Evolutionary conservation across 148 eudicot genomes (phyloP).

Genomic region (Drosera capensis): DNA sequence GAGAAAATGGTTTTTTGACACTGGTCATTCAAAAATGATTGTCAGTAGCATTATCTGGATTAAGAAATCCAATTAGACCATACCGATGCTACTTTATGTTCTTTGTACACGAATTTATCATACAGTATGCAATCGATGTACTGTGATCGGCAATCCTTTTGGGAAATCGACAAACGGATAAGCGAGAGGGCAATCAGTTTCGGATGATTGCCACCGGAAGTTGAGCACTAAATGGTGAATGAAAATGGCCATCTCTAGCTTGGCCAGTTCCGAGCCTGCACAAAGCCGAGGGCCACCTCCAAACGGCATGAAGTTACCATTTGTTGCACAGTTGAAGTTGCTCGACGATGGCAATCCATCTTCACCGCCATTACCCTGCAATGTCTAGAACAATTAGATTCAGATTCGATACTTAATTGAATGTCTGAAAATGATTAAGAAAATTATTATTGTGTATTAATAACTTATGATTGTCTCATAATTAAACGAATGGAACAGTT

Average conservation of each 20-base stretch:
- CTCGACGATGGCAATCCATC: conserved; percentile 5
- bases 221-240: conserved; percentile 78
- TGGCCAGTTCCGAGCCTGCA: conserved; percentile 80
- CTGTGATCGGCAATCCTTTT: conserved; percentile 58
- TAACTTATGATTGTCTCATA: too few relatives aligned
- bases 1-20: too few relatives aligned
- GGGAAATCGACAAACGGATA: conserved; percentile 85
- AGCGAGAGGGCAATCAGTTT: conserved; percentile 52
- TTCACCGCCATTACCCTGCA: background rate
- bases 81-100: background rate
- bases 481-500: too few relatives aligned
- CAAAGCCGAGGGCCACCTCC: conserved; percentile 92
- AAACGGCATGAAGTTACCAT: conserved; percentile 67
- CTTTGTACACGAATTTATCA: background rate
- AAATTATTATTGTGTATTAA: too few relatives aligned
- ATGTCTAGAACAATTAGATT: too few relatives aligned
- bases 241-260: conserved; percentile 83
- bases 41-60: too few relatives aligned
- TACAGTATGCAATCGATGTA: conserved; percentile 4
- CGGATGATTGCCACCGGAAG: conserved; percentile 44
- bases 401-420: too few relatives aligned
- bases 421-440: too few relatives aligned
- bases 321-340: conserved; percentile 6
- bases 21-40: too few relatives aligned
- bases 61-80: too few relatives aligned